Evolutionary conservation across 108 stramenopile genomes (phyloP), one percentile per base, ranked within the genome.

Genomic region (Pseudonitzschia delicatissima): DNA sequence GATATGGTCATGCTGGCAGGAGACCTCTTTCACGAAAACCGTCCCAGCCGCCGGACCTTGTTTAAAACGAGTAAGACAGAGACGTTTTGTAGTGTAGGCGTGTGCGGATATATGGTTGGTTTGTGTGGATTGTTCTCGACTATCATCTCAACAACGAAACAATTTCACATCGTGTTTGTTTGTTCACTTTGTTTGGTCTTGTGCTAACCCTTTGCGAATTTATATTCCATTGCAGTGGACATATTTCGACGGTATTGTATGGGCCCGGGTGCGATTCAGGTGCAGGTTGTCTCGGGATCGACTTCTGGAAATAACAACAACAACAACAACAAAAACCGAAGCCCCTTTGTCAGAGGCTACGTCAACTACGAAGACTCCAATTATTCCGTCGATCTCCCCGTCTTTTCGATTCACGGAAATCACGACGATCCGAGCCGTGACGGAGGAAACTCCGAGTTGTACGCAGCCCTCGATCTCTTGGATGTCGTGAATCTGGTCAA

Each of bases 1-100:
- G 99, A 99, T 70, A 79, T 97, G 69, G 96, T 97, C 0, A 63
- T 99, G 25, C 66, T 96, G 17, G 88, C 87, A 1, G 99, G 99
- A 1, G 98, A 99, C 74, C 71, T 99, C 2, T 99, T 98, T 72
- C 99, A 99, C 69, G 95, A 98, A 4, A 97, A 98, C 67, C 95
- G 96, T 70, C 99, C 99, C 7, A 85, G 78, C 20, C 82, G 98
- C 15, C 68, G 80, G 55, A 96, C 97, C 4, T 39, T 98, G 65
- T 79, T 89, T 66, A 80, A 80, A 29, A 92, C 97, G 6, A 97
- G 59, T 61, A 35, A 61, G 59, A 39, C 1, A 4, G 35, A n/a
- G n/a, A n/a, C n/a, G n/a, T n/a, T n/a, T n/a, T n/a, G n/a, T n/a
- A n/a, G n/a, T n/a, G n/a, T n/a, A n/a, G n/a, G n/a, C n/a, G n/a